A percentile compares a stretch with the other conserved stretches of the same genome.
Evolutionary conservation across 495 filamentous ascomycete genomes (phyloP).

Genomic region (Beverwykella pulmonaria): DNA sequence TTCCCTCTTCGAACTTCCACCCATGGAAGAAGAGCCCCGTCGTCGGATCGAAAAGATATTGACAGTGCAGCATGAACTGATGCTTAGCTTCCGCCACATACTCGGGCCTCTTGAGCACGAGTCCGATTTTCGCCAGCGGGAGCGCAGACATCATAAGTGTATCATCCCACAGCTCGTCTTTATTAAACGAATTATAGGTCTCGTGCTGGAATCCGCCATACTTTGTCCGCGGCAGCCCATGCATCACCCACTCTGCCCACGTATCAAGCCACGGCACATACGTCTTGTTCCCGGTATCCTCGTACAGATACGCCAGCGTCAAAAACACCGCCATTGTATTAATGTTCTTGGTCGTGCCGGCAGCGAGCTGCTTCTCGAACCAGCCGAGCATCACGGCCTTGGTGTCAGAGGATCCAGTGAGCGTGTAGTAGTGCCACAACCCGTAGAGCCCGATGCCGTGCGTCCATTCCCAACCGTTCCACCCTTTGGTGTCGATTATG

Average conservation of each 20-base stretch:
- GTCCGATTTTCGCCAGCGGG: constrained; percentile 74
- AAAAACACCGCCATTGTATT: constrained; percentile 77
- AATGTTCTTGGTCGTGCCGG: constrained; percentile 78
- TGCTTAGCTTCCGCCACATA: constrained; percentile 74
- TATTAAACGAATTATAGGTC: constrained; percentile 66
- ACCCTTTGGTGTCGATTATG: constrained; percentile 77
- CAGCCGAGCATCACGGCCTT: constrained; percentile 66
- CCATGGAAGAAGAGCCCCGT: constrained; percentile 75
- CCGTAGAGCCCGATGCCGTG: constrained; percentile 77
- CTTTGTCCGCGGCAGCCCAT: constrained; percentile 67
- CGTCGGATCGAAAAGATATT: constrained; percentile 69
- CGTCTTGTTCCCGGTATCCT: constrained; percentile 61
- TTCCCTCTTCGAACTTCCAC: constrained; percentile 63
- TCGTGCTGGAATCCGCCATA: constrained; percentile 75
- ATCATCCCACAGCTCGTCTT: constrained; percentile 75
- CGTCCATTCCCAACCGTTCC: constrained; percentile 81
- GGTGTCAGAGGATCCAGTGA: constrained; percentile 57
- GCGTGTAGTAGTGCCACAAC: constrained; percentile 73
- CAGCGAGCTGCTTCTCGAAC: constrained; percentile 65
- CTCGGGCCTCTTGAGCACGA: constrained; percentile 61
- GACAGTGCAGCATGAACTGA: constrained; percentile 71
- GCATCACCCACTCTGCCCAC: constrained; percentile 78
- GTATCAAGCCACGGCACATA: constrained; percentile 71
- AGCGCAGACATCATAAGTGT: constrained; percentile 81
- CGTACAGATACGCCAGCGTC: constrained; percentile 71